Evolutionary conservation across 1,139 yeast genomes (phyloP), one percentile per base, ranked within the genome.

Genomic region (Fermentozyma sake): DNA sequence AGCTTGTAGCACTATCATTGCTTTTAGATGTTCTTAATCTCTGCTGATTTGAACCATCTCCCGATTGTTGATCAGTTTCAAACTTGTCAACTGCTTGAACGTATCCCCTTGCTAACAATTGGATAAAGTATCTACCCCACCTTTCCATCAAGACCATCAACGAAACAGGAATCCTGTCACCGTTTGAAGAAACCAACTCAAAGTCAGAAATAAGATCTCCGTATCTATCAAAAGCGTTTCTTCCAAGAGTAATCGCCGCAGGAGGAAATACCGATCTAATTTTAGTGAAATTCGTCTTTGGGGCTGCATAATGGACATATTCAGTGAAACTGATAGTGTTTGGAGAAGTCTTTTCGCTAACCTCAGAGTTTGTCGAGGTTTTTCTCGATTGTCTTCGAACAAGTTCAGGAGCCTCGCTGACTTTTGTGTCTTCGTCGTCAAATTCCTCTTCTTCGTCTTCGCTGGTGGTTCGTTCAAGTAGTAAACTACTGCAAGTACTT

Each of bases 281-380:
- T 2, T 82, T 74, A 12, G 83, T 76, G 40, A 78, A 70, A 33
- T 75, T 77, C 6, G 77, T 61, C 19, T 76, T 74, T 2, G 89
- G 89, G 0, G 87, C 84, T 16, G 80, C 77, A 48, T 81, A 81
- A 41, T 78, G 77, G n/a, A 83, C 79, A 44, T 82, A 82, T 19
- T 76, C 85, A 34, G 72, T 79, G 47, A 81, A 82, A 31, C 68
- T 60, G 16, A 62, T 61, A 6, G 65, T 24, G 30, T 38, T 32
- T n/a, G n/a, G n/a, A 2, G 49, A 36, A 9, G 34, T 31, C 11
- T 37, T 38, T 11, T 31, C 39, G 22, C 38, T 37, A 6, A 34
- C 12, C 12, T 32, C 28, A 5, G 52, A 41, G 5, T 35, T 33
- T 4, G 30, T 28, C 1, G 58, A 51, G 11, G 39, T 29, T 27